Evolutionary conservation across 345 rosid genomes (phyloP), one percentile per base, ranked within the genome.

Genomic region (Citrus cavaleriei): DNA sequence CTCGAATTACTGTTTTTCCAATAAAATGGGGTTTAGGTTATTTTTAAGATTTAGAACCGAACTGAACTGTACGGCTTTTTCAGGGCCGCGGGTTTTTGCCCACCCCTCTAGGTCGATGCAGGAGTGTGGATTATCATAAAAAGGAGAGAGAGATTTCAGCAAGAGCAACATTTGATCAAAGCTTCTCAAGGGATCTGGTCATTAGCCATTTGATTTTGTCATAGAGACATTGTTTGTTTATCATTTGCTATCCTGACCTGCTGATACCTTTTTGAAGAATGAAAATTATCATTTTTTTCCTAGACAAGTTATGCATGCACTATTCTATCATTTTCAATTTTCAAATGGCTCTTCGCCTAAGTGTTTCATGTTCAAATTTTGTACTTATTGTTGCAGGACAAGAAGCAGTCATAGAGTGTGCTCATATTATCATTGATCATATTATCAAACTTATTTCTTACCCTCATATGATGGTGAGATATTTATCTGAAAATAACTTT

Each of bases 401-500:
- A 83, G 88, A 86, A 75, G 90, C 87, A 70, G 87, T 88, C 3
- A 42, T 72, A 58, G 98, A 93, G 86, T 87, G 89, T 83, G 89
- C 91, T 64, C 89, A 86, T 37, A 85, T 80, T 57, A 87, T 94
- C 75, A 78, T 87, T 40, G 88, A 88, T 78, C 81, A 94, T 82
- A 87, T 93, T 54, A 59, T 89, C 63, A 85, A 72, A 73, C 90
- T 93, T 71, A 75, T 85, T 66, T 38, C 84, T 6, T 93, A 91
- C 79, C 94, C 94, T 22, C 89, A 90, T 86, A 84, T 81, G 87
- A 90, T 83, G 98, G 99, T 96, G 84, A 78, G 22, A 35, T 14
- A 35, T 59, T 32, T 34, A 69, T 27, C 34, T 4, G 2, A 27
- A 14, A 73, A 13, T 8, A 5, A 10, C 4, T 37, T 37, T 10